Evolutionary conservation across 2,329 filamentous ascomycete genomes (phyloP), one percentile per base, ranked within the genome.

Genomic region (Beauveria australis): DNA sequence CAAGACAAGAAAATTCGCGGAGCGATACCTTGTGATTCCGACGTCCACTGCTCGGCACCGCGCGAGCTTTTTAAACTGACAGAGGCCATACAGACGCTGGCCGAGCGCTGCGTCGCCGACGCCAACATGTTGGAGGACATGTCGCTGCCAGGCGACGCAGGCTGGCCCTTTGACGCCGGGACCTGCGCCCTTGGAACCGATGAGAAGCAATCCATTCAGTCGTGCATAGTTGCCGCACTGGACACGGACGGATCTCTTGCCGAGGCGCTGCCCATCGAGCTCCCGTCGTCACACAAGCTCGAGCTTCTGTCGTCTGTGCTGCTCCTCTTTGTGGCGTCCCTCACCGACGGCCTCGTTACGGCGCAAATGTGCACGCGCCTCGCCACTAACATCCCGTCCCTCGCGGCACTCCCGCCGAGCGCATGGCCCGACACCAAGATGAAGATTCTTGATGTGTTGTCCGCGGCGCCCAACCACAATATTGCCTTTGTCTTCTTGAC

Each of bases 1-100:
- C 64, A 67, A 19, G 69, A 72, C 5, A 69, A 69, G 24, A 67
- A 70, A 7, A 76, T 77, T 16, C 72, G 74, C 3, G 79, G 79
- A 2, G 76, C 78, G 64, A 87, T 82, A 62, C 79, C 76, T 52
- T 82, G 79, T 67, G 80, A 77, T 68, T 79, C 74, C 44, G 83
- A 81, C 62, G 82, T 90, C 64, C 85, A 85, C 70, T 87, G 88
- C 70, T 93, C 92, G 12, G 92, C 92, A 1, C 93, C 94, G 1
- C 86, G 89, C 63, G 93, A 97, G 72, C 79, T 97, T 9, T 95
- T 96, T 74, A 87, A 88, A 70, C 82, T 99, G 68, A 97, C 92
- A 5, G 91, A 96, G 71, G 84, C 87, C 12, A 81, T 96, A 18
- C 83, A 84, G 67, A 78, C 72, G 7, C 73, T 85, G 46, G 79